A percentile compares a stretch with the other conserved stretches of the same genome.
Conservation (phyloP, 306 rosid genomes). For the Abrus precatorius region DNA sequence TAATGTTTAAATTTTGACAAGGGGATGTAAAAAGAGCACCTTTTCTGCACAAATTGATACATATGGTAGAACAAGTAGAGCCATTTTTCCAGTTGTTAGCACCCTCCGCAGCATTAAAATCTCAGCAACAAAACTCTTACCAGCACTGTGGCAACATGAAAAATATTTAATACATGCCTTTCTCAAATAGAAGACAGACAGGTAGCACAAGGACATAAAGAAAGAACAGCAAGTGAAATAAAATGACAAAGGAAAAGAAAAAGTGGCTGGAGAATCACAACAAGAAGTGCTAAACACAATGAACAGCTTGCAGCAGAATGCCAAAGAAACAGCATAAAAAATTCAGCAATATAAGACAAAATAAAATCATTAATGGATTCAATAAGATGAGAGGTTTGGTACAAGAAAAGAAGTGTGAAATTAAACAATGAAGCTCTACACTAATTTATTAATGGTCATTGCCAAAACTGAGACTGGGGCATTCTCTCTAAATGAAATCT, state of each 20-base stretch:
- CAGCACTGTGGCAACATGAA: conserved; percentile 79
- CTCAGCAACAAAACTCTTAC: conserved; percentile 98
- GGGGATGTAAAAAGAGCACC: conserved; percentile 56
- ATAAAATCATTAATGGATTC: conserved; percentile 21
- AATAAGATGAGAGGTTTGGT: not conserved
- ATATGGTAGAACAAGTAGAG: conserved; percentile 94
- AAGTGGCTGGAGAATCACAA: not conserved
- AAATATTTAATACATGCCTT: conserved; percentile 46
- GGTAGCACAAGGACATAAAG: conserved; percentile 3
- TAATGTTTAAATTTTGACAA: conserved; percentile 1
- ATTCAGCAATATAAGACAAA: conserved; percentile 19
- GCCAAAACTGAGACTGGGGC: conserved; percentile 33
- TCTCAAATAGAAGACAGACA: conserved; percentile 19
- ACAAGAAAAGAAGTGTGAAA: conserved; percentile 35
- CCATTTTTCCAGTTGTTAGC: conserved; percentile 82
- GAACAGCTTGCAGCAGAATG: conserved; percentile 29
- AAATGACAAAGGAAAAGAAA: conserved; percentile 1
- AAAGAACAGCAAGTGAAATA: not conserved
- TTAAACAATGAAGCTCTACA: not conserved
- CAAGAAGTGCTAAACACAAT: conserved; percentile 26
- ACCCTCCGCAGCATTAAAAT: conserved; percentile 91
- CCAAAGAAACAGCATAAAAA: conserved; percentile 33
- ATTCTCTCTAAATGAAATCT: conserved; percentile 36
- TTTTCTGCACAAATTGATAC: conserved; percentile 98
- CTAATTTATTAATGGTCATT: conserved; percentile 14